Percentiles rank a stretch among this genome's conserved stretches.
Conservation (phyloP, 192 early-diverging fungal genomes). For the Piromyces sp. region DNA sequence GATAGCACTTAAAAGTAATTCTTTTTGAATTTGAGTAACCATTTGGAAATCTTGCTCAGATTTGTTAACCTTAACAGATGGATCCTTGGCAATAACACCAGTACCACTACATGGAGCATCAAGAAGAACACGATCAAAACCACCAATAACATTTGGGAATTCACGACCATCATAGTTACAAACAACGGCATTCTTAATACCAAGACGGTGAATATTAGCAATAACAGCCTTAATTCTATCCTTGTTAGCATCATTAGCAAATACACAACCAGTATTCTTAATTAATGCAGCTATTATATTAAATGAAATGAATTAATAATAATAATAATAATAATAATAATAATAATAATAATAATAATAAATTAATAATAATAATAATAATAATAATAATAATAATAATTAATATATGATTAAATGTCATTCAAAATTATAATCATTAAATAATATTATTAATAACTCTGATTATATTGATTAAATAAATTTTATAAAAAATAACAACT, state of each 20-base stretch:
- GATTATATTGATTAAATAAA: too few relatives aligned
- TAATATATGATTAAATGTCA: too few relatives aligned
- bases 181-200: constrained; percentile 65
- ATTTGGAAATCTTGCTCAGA: constrained; percentile 76
- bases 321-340: not conserved
- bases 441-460: too few relatives aligned
- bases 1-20: constrained; percentile 90
- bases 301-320: too few relatives aligned
- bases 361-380: too few relatives aligned
- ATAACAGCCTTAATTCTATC: constrained; percentile 80
- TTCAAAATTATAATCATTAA: too few relatives aligned
- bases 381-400: too few relatives aligned
- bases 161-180: constrained; percentile 95
- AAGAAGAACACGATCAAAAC: constrained; percentile 89
- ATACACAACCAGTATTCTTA: constrained; percentile 93
- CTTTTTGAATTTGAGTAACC: constrained; percentile 85
- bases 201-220: constrained; percentile 75
- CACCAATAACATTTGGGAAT: constrained; percentile 91
- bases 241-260: constrained; percentile 93
- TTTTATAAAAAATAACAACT: too few relatives aligned
- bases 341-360: too few relatives aligned
- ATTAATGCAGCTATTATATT: constrained; percentile 51
- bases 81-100: constrained; percentile 97
- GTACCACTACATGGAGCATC: constrained; percentile 98
- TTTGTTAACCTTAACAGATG: constrained; percentile 89